Percentiles rank a stretch among this genome's conserved stretches.
Evolutionary conservation across 2,329 filamentous ascomycete species (phyloP).

Genomic region (Xylaria sp.): DNA sequence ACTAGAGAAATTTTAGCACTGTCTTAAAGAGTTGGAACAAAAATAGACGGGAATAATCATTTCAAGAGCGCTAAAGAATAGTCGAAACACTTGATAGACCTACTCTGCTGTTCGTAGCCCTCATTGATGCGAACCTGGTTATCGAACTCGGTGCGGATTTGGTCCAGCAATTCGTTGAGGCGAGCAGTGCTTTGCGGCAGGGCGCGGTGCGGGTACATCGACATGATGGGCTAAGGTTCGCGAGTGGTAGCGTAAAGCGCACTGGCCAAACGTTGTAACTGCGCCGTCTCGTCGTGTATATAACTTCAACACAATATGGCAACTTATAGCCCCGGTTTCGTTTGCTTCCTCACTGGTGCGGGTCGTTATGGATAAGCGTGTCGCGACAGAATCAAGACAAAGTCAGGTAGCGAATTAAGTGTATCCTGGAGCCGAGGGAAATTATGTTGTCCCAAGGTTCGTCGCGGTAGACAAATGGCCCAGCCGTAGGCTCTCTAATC

Average conservation of each 20-base stretch:
- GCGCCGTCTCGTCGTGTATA: not conserved
- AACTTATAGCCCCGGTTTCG: not conserved
- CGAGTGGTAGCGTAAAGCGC: not conserved
- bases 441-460: not conserved
- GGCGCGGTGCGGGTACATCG: slow-evolving; percentile 91
- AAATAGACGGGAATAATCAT: not conserved
- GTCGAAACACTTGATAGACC: slow-evolving; percentile 51
- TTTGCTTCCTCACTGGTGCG: not conserved
- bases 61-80: not conserved
- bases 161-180: slow-evolving; percentile 89
- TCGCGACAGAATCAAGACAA: slow-evolving; percentile 13
- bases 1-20: slow-evolving; percentile 60
- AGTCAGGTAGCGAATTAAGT: not conserved
- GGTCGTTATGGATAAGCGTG: not conserved
- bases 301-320: not conserved
- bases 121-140: slow-evolving; percentile 79
- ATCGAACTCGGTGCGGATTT: slow-evolving; percentile 90
- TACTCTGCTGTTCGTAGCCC: slow-evolving; percentile 93
- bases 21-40: not conserved
- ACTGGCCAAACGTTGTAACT: not conserved
- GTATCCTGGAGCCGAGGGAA: not conserved
- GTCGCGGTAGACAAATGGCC: not conserved
- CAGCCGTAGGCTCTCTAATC: slow-evolving; percentile 23
- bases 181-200: slow-evolving; percentile 70
- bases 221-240: slow-evolving; percentile 50